Conservation (phyloP, 164 flowering plant species). For the Stephania cephalantha region DNA sequence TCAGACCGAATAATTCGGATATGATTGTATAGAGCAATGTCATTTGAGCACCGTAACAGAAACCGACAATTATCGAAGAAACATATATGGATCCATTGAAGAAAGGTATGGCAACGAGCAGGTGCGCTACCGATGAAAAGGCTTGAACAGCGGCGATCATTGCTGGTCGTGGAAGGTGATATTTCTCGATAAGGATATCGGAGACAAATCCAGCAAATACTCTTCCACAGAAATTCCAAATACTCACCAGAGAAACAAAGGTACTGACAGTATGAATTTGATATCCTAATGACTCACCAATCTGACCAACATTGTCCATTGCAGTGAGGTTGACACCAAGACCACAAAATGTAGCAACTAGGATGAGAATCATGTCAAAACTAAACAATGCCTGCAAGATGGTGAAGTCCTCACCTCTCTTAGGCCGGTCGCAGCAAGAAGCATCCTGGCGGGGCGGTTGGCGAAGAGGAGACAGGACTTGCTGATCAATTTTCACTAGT, state of each 20-base stretch:
- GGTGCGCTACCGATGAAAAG: slow-evolving; percentile 31
- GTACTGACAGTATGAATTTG: slow-evolving; percentile 9
- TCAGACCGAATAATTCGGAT: slow-evolving; percentile 57
- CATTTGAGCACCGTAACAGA: slow-evolving; percentile 43
- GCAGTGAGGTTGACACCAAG: slow-evolving; percentile 18
- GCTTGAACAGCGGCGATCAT: slow-evolving; percentile 35
- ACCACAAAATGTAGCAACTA: slow-evolving; percentile 13
- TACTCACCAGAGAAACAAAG: slow-evolving; percentile 40
- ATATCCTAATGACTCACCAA: slow-evolving; percentile 26
- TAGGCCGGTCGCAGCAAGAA: slow-evolving; percentile 7
- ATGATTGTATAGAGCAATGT: slow-evolving; percentile 41
- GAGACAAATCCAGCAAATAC: slow-evolving; percentile 50
- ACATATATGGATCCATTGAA: slow-evolving; percentile 35
- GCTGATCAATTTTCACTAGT: neutral
- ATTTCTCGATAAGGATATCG: slow-evolving; percentile 29
- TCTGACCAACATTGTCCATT: slow-evolving; percentile 23
- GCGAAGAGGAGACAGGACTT: neutral
- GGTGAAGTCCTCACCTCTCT: slow-evolving; percentile 23
- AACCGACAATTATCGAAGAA: slow-evolving; percentile 47
- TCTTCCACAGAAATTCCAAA: slow-evolving; percentile 58
- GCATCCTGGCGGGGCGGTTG: neutral
- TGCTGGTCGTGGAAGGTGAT: slow-evolving; percentile 36
- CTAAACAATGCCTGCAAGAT: slow-evolving; percentile 20
- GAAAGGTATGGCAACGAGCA: slow-evolving; percentile 44
- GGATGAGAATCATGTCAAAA: slow-evolving; percentile 16